Evolutionary conservation across 2,329 filamentous ascomycete species (phyloP).

Genomic region (Cladosporium sp.): DNA sequence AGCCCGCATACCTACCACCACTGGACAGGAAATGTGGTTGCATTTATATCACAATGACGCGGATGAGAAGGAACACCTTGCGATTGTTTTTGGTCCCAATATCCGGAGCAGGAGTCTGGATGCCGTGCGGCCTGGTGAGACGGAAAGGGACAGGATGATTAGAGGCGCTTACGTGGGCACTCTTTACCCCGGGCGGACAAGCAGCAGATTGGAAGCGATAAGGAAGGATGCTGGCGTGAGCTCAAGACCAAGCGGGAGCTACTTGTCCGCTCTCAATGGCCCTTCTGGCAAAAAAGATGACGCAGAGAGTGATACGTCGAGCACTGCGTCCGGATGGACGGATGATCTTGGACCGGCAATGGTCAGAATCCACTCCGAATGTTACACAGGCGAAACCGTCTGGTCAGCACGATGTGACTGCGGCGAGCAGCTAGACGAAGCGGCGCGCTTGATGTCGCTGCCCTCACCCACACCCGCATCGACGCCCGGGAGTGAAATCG

Average conservation of each 20-base stretch:
- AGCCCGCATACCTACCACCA: slow-evolving; percentile 88
- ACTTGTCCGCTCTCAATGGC: slow-evolving; percentile 20
- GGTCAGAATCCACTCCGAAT: slow-evolving; percentile 94
- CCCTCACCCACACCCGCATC: slow-evolving; percentile 25
- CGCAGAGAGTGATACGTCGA: slow-evolving; percentile 21
- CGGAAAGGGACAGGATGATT: slow-evolving; percentile 87
- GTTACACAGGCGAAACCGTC: slow-evolving; percentile 96
- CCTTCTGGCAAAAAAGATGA: slow-evolving; percentile 17
- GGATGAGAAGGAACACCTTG: slow-evolving; percentile 92
- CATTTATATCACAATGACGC: slow-evolving; percentile 90
- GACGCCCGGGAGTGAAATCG: slow-evolving; percentile 23
- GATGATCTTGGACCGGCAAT: slow-evolving; percentile 55
- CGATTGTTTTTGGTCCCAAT: slow-evolving; percentile 87
- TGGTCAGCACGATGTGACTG: slow-evolving; percentile 98
- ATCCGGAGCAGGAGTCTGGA: slow-evolving; percentile 72
- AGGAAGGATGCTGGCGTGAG: slow-evolving; percentile 35
- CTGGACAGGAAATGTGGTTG: slow-evolving; percentile 91
- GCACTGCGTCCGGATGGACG: slow-evolving; percentile 22
- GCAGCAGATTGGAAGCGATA: slow-evolving; percentile 59
- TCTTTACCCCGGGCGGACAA: slow-evolving; percentile 77
- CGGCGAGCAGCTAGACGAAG: slow-evolving; percentile 95
- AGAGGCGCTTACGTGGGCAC: slow-evolving; percentile 87
- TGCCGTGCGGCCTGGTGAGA: slow-evolving; percentile 67
- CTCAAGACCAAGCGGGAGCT: slow-evolving; percentile 18
- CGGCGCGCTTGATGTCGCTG: slow-evolving; percentile 76